Evolutionary conservation across 352 stramenopile genomes (phyloP), one percentile per base, ranked within the genome.

Genomic region (Globisporangium abappressorium): DNA sequence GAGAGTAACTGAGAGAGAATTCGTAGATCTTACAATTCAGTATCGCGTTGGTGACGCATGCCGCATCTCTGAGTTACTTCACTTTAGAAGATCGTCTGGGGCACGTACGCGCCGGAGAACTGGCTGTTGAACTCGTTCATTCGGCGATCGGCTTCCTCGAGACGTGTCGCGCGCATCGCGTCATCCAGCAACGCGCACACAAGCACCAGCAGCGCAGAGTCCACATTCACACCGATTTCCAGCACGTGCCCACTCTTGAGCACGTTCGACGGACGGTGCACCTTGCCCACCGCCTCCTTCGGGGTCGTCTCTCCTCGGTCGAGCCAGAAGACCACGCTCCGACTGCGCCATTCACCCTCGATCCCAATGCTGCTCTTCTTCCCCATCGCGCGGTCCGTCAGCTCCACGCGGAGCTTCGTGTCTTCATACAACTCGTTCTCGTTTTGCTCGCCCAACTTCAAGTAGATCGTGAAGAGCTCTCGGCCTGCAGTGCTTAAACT

Each of bases 391-490:
- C 15, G 28, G 41, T 65, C 59, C 1, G 7, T 5, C 24, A 64
- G 38, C 28, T 65, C 59, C 24, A 65, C 59, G 2, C 28, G 46
- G 20, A 65, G 26, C 20, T 28, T 26, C 28, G 60, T 65, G 28
- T 55, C 41, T 9, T 58, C 24, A 7, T 51, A 55, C 5, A 41
- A 59, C 33, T 11, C 34, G 30, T 11, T 49, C 33, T 58, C 55
- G 1, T 11, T 59, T 2, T 2, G 18, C 12, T 57, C 49, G 4
- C 30, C 47, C 0, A 59, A 34, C n/a, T 51, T 58, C 12, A 49
- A 11, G 46, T 65, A 65, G 46, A 65, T 57, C 46, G n/a, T 34
- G 26, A 58, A 38, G 26, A 65, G 60, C 46, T 65, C 43, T 2
- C 9, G 2, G 15, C 22, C 15, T 34, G 5, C 11, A n/a, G 30